Evolutionary conservation across 2,329 filamentous ascomycete species (phyloP).

Genomic region (Tolypocladium ophioglossoides): DNA sequence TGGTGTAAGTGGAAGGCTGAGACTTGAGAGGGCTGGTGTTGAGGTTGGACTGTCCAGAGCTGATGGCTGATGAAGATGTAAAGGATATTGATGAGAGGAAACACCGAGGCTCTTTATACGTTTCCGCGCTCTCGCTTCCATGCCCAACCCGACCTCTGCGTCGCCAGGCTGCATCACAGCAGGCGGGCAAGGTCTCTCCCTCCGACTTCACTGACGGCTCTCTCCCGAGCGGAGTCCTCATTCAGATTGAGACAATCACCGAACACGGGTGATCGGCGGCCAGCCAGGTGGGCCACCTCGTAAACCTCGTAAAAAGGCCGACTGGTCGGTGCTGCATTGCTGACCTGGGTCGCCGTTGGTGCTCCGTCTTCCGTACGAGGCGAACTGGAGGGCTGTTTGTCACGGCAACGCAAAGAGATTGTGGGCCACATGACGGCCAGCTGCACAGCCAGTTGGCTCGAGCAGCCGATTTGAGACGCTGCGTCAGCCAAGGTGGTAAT

Average conservation of each 20-base stretch:
- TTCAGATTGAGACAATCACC: neutral
- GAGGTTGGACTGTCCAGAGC: neutral
- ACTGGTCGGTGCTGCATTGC: neutral
- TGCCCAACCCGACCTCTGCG: neutral
- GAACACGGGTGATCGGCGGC: conserved; percentile 3
- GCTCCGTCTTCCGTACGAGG: neutral
- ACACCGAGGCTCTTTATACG: neutral
- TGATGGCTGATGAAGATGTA: neutral
- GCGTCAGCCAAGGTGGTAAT: neutral
- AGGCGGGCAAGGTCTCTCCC: neutral
- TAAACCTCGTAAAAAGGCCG: neutral
- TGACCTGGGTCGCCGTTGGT: neutral
- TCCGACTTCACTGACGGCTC: neutral
- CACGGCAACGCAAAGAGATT: neutral
- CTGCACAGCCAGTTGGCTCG: neutral
- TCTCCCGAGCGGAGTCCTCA: too few relatives aligned
- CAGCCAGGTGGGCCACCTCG: neutral
- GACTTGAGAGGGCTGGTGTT: neutral
- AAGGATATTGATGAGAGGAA: neutral
- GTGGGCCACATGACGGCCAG: neutral
- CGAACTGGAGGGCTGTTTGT: neutral
- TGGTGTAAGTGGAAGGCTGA: neutral
- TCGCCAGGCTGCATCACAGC: neutral
- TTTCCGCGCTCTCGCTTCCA: neutral
- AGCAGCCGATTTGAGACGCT: neutral